Evolutionary conservation across 306 rosid genomes (phyloP), one percentile per base, ranked within the genome.

Genomic region (Quercus rubra): DNA sequence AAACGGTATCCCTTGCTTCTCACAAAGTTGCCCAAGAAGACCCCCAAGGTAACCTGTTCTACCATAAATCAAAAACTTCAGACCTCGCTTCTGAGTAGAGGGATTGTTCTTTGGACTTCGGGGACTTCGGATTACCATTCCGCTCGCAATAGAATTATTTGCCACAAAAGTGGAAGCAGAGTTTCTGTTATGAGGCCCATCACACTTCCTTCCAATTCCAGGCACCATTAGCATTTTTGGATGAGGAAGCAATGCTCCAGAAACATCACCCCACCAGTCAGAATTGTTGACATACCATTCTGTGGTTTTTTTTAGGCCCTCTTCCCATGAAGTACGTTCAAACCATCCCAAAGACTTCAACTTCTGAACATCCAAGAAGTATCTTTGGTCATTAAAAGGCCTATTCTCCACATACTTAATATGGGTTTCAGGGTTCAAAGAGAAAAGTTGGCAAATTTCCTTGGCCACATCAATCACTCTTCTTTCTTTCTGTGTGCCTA

Each of bases 171-270:
- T n/a, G 25, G 89, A 35, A 49, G 83, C 84, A 18, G 91, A 72
- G 1, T 83, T 90, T 23, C 77, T 89, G 9, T 87, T 94, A 21
- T 90, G 94, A 52, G 92, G 66, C 31, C 85, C 97, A 70, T 93
- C 92, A 46, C 78, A 74, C 67, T 80, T 90, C 76, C 92, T 83
- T 86, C 88, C 98, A 61, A 91, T 35, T 64, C 96, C 96, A 85
- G 98, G 97, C 98, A 91, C 90, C 97, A 93, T 90, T 83, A 93
- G 81, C 97, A 91, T 93, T 76, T 89, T 84, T 31, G 98, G 98
- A 85, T 93, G 98, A 84, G 98, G 98, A 77, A 91, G 94, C 86
- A 93, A 70, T 68, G 98, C 98, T 62, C 98, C 98, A n/a, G 91
- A 83, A 71, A 93, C 98, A 83, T 93, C 98, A 62, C 98, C 98